Percentiles rank a stretch among this genome's conserved stretches.
Evolutionary conservation across 495 filamentous ascomycete genomes (phyloP).

Genomic region (Aeminium ludgeri): DNA sequence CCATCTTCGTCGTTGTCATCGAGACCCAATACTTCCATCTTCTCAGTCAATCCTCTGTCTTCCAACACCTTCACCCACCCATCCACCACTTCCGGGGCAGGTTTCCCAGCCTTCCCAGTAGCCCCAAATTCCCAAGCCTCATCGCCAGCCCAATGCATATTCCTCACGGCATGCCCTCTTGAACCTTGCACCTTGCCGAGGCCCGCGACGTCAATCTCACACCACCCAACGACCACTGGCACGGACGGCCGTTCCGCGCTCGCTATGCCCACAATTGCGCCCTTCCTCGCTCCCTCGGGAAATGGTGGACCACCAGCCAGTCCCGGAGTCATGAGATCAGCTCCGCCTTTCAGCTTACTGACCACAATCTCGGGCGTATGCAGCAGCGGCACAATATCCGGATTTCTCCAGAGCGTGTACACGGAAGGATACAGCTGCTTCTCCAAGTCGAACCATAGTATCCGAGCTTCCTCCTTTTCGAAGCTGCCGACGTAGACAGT

Average conservation of each 20-base stretch:
- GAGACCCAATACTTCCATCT: constrained; percentile 17
- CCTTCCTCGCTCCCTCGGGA: constrained; percentile 41
- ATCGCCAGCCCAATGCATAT: constrained; percentile 58
- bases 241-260: constrained; percentile 42
- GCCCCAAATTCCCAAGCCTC: constrained; percentile 53
- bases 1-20: constrained; percentile 28
- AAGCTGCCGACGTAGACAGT: constrained; percentile 49
- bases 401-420: constrained; percentile 52
- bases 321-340: constrained; percentile 62
- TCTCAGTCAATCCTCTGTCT: constrained; percentile 13
- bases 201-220: constrained; percentile 46
- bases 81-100: constrained; percentile 20
- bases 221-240: constrained; percentile 47
- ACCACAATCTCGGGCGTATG: constrained; percentile 47
- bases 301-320: constrained; percentile 55
- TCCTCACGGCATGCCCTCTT: constrained; percentile 51
- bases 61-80: constrained; percentile 22
- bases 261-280: constrained; percentile 49
- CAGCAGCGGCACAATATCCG: constrained; percentile 43
- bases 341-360: constrained; percentile 44
- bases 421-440: constrained; percentile 47
- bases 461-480: constrained; percentile 39
- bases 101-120: constrained; percentile 33
- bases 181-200: constrained; percentile 42
- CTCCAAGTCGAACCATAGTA: constrained; percentile 54